phyloP scores from a whole-genome alignment of 2,329 filamentous ascomycete genomes.

The Ceratocystis alfenasii region DNA sequence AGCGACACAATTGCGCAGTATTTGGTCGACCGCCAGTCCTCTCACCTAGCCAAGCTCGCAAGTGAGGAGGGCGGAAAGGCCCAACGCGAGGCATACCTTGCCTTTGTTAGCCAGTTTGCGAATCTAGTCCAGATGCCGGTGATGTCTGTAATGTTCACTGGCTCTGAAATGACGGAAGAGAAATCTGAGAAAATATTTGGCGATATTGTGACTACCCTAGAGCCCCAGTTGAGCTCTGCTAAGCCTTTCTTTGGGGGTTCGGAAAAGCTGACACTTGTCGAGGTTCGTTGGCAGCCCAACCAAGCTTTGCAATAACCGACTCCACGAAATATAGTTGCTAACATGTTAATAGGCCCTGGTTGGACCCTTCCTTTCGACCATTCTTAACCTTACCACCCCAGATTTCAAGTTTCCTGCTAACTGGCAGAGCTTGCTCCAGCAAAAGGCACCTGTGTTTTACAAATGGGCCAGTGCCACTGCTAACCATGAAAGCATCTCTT shows the following conservation, averaged over 20 bases:
- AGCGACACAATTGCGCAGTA: slow-evolving; percentile 63
- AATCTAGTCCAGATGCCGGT: slow-evolving; percentile 41
- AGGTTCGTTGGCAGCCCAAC: slow-evolving; percentile 19
- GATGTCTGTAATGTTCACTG: slow-evolving; percentile 31
- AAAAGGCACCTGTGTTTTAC: slow-evolving; percentile 52
- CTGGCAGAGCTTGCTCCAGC: slow-evolving; percentile 36
- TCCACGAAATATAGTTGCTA: slow-evolving; percentile 5
- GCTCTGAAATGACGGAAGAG: slow-evolving; percentile 32
- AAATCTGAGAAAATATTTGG: slow-evolving; percentile 37
- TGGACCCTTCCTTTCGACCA: slow-evolving; percentile 55
- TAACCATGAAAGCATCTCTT: slow-evolving; percentile 51
- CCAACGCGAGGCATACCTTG: slow-evolving; percentile 51
- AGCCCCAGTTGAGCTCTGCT: slow-evolving; percentile 50
- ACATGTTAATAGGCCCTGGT: slow-evolving; percentile 40
- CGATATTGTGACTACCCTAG: slow-evolving; percentile 55
- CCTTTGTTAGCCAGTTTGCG: slow-evolving; percentile 61
- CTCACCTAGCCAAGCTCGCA: slow-evolving; percentile 49
- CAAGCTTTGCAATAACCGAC: no score
- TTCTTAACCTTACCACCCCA: slow-evolving; percentile 41
- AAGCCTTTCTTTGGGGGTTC: slow-evolving; percentile 54
- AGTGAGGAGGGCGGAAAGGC: slow-evolving; percentile 44
- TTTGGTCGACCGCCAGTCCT: slow-evolving; percentile 56
- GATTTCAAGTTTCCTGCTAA: slow-evolving; percentile 41
- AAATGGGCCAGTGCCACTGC: slow-evolving; percentile 53
- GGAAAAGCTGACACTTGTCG: slow-evolving; percentile 53